Conservation (phyloP, 345 rosid species). For the Ceriops zippeliana region DNA sequence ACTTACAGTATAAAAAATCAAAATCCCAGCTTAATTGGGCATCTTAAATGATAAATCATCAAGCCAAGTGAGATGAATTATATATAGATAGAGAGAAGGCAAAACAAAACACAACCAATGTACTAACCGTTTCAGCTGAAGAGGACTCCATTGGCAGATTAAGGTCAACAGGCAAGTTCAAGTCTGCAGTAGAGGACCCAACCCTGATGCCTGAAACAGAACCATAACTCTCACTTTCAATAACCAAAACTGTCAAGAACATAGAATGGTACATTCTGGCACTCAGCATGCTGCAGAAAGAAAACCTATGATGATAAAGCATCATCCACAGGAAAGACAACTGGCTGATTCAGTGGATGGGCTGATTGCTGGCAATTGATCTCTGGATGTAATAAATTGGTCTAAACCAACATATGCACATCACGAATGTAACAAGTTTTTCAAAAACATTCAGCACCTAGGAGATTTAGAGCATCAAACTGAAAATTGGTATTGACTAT, state of each 20-base stretch:
- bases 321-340: conserved; percentile 30
- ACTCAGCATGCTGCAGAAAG: conserved; percentile 13
- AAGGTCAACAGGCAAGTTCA: conserved; percentile 15
- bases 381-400: conserved; percentile 23
- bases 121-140: conserved; percentile 28
- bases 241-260: conserved; percentile 25
- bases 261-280: conserved; percentile 26
- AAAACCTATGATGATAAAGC: conserved; percentile 10
- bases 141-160: conserved; percentile 10
- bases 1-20: too few relatives aligned
- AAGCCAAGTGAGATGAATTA: background rate
- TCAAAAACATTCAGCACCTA: conserved; percentile 27
- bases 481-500: conserved; percentile 13
- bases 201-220: conserved; percentile 44
- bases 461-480: conserved; percentile 21
- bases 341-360: conserved; percentile 45
- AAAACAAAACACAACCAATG: background rate
- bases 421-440: conserved; percentile 21
- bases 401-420: conserved; percentile 29
- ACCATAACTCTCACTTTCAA: conserved; percentile 42
- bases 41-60: too few relatives aligned
- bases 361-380: conserved; percentile 36
- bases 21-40: too few relatives aligned
- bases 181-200: conserved; percentile 4
- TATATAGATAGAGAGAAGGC: background rate